These are phyloP conservation scores for Gracilaria gracilis DNA, from an alignment of 23 red algal species.

Conservation along the genomic window DNA sequence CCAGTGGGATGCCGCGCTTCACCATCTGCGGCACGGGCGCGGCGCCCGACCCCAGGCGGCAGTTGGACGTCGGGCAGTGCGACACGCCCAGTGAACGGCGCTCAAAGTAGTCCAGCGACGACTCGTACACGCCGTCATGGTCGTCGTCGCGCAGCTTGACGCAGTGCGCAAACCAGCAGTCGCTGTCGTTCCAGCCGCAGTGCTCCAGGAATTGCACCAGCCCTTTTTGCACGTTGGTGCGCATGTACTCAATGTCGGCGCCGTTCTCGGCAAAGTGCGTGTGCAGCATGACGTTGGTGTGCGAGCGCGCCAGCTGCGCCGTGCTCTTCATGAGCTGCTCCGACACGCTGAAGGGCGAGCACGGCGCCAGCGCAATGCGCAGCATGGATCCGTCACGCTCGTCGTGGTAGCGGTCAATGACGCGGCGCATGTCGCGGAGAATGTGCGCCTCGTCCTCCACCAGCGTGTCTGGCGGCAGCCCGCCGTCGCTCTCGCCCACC, in stretches of 20 bases:
- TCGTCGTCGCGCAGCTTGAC: conserved; percentile 42
- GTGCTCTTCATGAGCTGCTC: conserved; percentile 55
- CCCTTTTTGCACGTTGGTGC: conserved; percentile 52
- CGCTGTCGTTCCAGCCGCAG: conserved; percentile 57
- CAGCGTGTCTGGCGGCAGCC: conserved; percentile 54
- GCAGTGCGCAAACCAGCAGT: conserved; percentile 74
- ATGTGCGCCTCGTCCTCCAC: conserved; percentile 45
- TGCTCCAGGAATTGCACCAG: conserved; percentile 52
- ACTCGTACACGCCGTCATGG: neutral
- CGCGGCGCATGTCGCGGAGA: conserved; percentile 46
- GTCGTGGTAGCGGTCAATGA: conserved; percentile 60
- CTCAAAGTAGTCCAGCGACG: conserved; percentile 46
- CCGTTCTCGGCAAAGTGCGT: conserved; percentile 59
- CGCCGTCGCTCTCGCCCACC: conserved; percentile 58
- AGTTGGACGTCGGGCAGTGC: conserved; percentile 96
- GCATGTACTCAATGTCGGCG: conserved; percentile 47
- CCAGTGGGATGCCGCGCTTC: conserved; percentile 75
- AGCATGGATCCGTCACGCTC: conserved; percentile 56
- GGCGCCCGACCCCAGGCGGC: conserved; percentile 84
- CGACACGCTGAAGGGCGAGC: conserved; percentile 56
- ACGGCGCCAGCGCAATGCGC: conserved; percentile 59
- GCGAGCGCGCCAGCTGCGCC: conserved; percentile 29
- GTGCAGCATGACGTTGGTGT: conserved; percentile 66
- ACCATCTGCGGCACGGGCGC: conserved; percentile 74
- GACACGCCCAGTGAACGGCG: conserved; percentile 56